These are phyloP conservation scores for Coleophoma crateriformis DNA, from an alignment of 2,329 filamentous ascomycete genomes.

Conservation along the genomic window DNA sequence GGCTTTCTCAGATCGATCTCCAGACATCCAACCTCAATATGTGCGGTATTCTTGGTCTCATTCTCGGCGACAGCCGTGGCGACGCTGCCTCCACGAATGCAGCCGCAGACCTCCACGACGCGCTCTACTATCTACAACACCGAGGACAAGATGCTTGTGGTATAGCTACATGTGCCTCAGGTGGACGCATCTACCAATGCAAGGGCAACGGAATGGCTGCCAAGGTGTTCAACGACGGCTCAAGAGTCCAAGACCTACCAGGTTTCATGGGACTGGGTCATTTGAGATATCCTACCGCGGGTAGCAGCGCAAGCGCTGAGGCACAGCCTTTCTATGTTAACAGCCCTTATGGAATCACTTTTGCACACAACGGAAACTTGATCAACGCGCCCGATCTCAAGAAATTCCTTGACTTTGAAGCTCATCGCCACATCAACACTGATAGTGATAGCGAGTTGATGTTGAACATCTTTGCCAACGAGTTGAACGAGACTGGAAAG, in stretches of 20 bases:
- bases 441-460: conserved; percentile 85
- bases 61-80: conserved; percentile 47
- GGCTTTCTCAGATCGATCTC: too few relatives aligned
- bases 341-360: conserved; percentile 73
- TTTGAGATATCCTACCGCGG: conserved; percentile 83
- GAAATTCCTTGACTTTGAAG: conserved; percentile 38
- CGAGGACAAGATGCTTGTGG: conserved; percentile 85
- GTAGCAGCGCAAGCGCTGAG: conserved; percentile 77
- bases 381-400: conserved; percentile 69
- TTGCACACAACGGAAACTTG: conserved; percentile 84
- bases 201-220: conserved; percentile 87
- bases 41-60: conserved; percentile 58
- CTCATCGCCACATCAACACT: conserved; percentile 55
- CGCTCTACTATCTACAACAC: conserved; percentile 64
- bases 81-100: conserved; percentile 41
- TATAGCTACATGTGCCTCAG: conserved; percentile 68
- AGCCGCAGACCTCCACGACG: conserved; percentile 63
- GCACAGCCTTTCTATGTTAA: conserved; percentile 94
- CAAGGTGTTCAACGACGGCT: conserved; percentile 78
- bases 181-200: conserved; percentile 79
- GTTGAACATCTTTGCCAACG: conserved; percentile 82
- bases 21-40: conserved; percentile 30
- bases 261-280: conserved; percentile 86
- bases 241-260: conserved; percentile 66
- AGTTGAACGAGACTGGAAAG: conserved; percentile 75